A percentile compares a stretch with the other conserved stretches of the same genome.
These are phyloP conservation scores for Sparassis latifolia DNA, from an alignment of 1,284 basidiomycete genomes.

Conservation along the genomic window DNA sequence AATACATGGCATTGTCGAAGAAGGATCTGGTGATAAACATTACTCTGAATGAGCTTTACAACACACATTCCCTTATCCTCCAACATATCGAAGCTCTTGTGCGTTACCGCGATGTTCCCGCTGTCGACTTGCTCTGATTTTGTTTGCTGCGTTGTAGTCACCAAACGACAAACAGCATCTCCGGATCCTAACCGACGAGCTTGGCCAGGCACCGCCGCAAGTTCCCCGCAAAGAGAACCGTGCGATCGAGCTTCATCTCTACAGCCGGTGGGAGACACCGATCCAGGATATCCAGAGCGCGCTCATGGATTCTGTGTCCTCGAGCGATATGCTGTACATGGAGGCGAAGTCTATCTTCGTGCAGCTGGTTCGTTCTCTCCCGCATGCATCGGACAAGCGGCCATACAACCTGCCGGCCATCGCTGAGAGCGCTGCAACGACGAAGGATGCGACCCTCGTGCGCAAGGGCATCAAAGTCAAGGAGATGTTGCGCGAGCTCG, in stretches of 20 bases:
- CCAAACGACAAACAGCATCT: slow-evolving; percentile 97
- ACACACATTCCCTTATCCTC: slow-evolving; percentile 90
- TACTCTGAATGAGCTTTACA: slow-evolving; percentile 98
- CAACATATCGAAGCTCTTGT: slow-evolving; percentile 95
- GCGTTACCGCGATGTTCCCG: slow-evolving; percentile 25
- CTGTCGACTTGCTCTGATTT: slow-evolving; percentile 6
- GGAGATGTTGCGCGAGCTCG: slow-evolving; percentile 95
- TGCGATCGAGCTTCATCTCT: slow-evolving; percentile 87
- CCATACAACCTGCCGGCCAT: slow-evolving; percentile 89
- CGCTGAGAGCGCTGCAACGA: slow-evolving; percentile 92
- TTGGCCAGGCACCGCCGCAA: slow-evolving; percentile 87
- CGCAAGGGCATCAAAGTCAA: slow-evolving; percentile 98
- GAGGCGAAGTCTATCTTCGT: slow-evolving; percentile 99
- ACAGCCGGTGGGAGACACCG: slow-evolving; percentile 98
- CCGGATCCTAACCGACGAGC: slow-evolving; percentile 92
- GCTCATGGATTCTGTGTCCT: slow-evolving; percentile 95
- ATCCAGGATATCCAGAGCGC: slow-evolving; percentile 96
- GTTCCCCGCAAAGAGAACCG: slow-evolving; percentile 98
- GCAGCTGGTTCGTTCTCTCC: slow-evolving; percentile 92
- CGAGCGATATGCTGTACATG: slow-evolving; percentile 99
- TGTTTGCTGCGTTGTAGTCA: slow-evolving; percentile 47
- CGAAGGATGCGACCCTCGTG: slow-evolving; percentile 93
- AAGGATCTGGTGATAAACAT: slow-evolving; percentile 98
- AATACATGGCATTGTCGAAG: slow-evolving; percentile 71
- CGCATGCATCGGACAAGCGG: slow-evolving; percentile 74